phyloP scores from a whole-genome alignment of 257 asterid genomes.

The Nicotiana attenuata region DNA sequence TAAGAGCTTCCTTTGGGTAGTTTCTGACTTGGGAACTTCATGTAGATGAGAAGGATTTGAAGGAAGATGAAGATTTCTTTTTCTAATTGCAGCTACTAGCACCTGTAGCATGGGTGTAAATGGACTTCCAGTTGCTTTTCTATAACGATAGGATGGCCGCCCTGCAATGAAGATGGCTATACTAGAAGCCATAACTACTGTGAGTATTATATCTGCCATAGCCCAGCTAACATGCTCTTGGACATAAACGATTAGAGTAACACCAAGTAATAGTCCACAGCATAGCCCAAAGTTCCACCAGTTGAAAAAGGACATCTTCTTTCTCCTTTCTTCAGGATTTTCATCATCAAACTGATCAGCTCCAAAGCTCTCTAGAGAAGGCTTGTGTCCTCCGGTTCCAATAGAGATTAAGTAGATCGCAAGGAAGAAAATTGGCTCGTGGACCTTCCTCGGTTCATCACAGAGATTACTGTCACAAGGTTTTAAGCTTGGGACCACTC shows the following conservation, averaged over 20 bases:
- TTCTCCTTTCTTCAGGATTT: slow-evolving; percentile 52
- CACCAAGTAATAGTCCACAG: slow-evolving; percentile 61
- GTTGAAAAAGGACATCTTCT: slow-evolving; percentile 82
- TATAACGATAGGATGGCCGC: slow-evolving; percentile 56
- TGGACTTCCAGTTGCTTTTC: slow-evolving; percentile 63
- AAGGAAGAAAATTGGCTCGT: slow-evolving; percentile 55
- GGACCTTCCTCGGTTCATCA: slow-evolving; percentile 34
- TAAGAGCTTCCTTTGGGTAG: slow-evolving; percentile 44
- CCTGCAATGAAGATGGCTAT: slow-evolving; percentile 44
- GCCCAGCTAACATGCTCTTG: slow-evolving; percentile 78
- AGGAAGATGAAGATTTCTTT: slow-evolving; percentile 50
- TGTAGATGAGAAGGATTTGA: slow-evolving; percentile 35
- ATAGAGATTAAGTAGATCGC: slow-evolving; percentile 73
- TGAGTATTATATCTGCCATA: slow-evolving; percentile 56
- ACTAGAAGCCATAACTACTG: slow-evolving; percentile 46
- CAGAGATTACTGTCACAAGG: slow-evolving; percentile 39
- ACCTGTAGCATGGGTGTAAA: slow-evolving; percentile 67
- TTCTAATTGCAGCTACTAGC: slow-evolving; percentile 53
- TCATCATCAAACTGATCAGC: slow-evolving; percentile 94
- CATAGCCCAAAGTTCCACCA: slow-evolving; percentile 91
- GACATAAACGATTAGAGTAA: slow-evolving; percentile 53
- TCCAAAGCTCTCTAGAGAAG: slow-evolving; percentile 90
- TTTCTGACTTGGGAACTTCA: slow-evolving; percentile 49
- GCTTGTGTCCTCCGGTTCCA: slow-evolving; percentile 91
- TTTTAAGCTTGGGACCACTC: slow-evolving; percentile 44